Base-by-base conservation (phyloP, 768 basidiomycete genomes). In the Pleurotus tuber-regium region DNA sequence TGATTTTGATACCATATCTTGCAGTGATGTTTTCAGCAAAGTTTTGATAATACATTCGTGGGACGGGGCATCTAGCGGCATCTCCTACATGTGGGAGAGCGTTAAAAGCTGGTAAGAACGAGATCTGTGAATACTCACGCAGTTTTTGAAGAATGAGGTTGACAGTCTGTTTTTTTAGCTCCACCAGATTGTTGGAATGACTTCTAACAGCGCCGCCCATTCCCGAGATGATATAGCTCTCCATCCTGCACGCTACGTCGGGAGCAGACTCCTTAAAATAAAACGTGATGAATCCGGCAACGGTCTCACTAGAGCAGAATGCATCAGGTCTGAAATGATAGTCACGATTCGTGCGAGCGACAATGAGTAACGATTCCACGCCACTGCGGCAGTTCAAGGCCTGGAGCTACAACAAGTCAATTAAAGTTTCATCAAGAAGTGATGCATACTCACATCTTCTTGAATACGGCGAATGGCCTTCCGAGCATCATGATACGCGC, bases 1-100 rank as follows among this genome's bases (percentile, higher is more conserved):
- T 54, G 33, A 57, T 10, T 29, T 59, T 50, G 19, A 63, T 47
- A 33, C 55, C 46, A 33, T 57, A 42, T 25, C 7, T 41, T 6
- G 21, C 14, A 7, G 62, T 63, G 48, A 63, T 57, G 39, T 55
- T 51, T 1, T 43, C 24, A 12, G 58, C 57, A 48, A 62, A 62
- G 28, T 57, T 56, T 16, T 28, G 16, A 36, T 63, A 62, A 30
- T 16, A 38, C 62, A 63, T 63, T 28, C 30, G 36, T n/a, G 1
- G 6, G 4, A 35, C 41, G 21, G 47, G 23, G 4, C 38, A 50
- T 18, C 25, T 28, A 16, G 24, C 31, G 5, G 21, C 42, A 23
- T 21, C 54, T 31, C 28, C 24, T 42, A 40, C 30, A n/a, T n/a
- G n/a, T n/a, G n/a, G n/a, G 24, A 24, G 35, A 4, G 19, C 25